Conservation (phyloP, 352 stramenopile genomes). For the Salisapilia sapeloensis region DNA sequence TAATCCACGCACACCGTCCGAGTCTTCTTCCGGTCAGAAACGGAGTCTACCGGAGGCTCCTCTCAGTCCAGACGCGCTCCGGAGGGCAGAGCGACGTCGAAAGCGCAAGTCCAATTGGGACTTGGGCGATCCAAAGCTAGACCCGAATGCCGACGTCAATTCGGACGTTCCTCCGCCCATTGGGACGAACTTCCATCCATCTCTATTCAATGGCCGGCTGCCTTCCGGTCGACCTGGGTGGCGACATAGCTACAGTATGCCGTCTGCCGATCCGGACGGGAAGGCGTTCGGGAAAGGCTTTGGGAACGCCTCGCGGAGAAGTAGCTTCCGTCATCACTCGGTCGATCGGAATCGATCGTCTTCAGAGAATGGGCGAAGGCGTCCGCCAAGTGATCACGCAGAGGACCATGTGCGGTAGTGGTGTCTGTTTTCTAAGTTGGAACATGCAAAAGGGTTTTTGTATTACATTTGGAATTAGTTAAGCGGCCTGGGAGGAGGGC, state of each 20-base stretch:
- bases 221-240: conserved; percentile 27
- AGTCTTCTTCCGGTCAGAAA: neutral
- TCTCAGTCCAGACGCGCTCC: conserved; percentile 17
- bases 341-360: too few species aligned
- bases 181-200: conserved; percentile 18
- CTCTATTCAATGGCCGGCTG: conserved; percentile 44
- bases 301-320: too few species aligned
- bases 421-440: too few species aligned
- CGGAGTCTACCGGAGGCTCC: neutral
- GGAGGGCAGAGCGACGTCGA: conserved; percentile 39
- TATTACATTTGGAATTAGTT: too few species aligned
- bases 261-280: too few species aligned
- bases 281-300: too few species aligned
- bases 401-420: too few species aligned
- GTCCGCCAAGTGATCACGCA: too few species aligned
- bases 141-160: conserved; percentile 9
- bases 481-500: too few species aligned
- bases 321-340: too few species aligned
- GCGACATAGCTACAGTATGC: conserved; percentile 46
- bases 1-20: neutral
- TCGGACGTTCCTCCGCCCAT: conserved; percentile 10
- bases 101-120: conserved; percentile 72
- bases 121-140: conserved; percentile 48
- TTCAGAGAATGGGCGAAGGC: too few species aligned
- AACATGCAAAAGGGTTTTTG: too few species aligned